phyloP scores from a whole-genome alignment of 2,329 filamentous ascomycete genomes.

The Fusarium virguliforme region DNA sequence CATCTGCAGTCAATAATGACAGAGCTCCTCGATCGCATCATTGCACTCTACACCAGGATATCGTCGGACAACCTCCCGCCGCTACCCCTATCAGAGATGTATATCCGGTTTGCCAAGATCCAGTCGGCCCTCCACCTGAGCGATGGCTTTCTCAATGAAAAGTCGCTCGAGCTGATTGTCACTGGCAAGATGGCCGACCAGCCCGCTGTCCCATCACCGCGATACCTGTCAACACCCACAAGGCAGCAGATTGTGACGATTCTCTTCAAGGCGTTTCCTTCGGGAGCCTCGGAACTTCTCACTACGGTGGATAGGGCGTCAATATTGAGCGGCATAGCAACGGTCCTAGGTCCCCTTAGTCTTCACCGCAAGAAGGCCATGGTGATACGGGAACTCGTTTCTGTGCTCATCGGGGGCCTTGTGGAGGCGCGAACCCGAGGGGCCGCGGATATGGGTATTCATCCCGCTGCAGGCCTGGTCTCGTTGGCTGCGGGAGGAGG shows the following conservation, averaged over 20 bases:
- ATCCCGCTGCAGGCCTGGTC: slow-evolving; percentile 90
- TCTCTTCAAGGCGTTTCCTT: slow-evolving; percentile 80
- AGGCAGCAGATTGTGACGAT: slow-evolving; percentile 76
- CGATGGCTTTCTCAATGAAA: slow-evolving; percentile 74
- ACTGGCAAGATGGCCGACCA: slow-evolving; percentile 71
- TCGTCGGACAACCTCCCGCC: slow-evolving; percentile 80
- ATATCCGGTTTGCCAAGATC: slow-evolving; percentile 81
- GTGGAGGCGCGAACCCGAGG: slow-evolving; percentile 93
- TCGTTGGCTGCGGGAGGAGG: slow-evolving; percentile 74
- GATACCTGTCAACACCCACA: slow-evolving; percentile 70
- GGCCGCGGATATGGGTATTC: slow-evolving; percentile 95
- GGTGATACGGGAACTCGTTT: slow-evolving; percentile 87
- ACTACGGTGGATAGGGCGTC: slow-evolving; percentile 83
- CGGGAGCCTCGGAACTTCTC: slow-evolving; percentile 75
- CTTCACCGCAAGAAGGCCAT: slow-evolving; percentile 92
- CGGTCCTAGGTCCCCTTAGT: slow-evolving; percentile 85
- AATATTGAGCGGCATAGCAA: slow-evolving; percentile 87
- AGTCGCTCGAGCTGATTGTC: slow-evolving; percentile 76
- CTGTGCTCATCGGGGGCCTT: slow-evolving; percentile 85
- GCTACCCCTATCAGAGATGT: slow-evolving; percentile 79
- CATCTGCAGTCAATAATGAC: slow-evolving; percentile 75
- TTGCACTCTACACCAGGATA: slow-evolving; percentile 81
- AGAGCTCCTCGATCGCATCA: slow-evolving; percentile 81
- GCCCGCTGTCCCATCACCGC: slow-evolving; percentile 66
- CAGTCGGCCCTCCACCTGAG: slow-evolving; percentile 77